Base-by-base conservation (phyloP, 1,139 yeast genomes). In the Waltiozyma sp. region DNA sequence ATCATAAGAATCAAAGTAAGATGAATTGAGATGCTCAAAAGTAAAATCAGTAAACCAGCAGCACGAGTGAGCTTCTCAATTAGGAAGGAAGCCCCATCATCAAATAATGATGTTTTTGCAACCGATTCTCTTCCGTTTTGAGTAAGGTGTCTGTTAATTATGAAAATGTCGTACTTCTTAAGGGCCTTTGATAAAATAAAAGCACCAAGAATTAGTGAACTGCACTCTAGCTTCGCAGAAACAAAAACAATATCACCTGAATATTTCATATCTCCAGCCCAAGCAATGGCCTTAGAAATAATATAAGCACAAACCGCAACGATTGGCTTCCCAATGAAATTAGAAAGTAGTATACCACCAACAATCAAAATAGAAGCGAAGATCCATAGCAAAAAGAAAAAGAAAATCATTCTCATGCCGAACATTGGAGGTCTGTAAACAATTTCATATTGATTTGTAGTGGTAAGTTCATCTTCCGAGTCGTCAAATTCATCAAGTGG, bases 391-490 rank as follows among this genome's bases (percentile, higher is more conserved):
- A 74, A 63, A 1, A 68, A 58, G 39, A 88, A 66, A 40, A 91
- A 63, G 0, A 61, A 63, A 37, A 73, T 66, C 40, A 88, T 70
- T 43, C 96, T 70, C 14, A 59, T 40, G 43, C 77, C 71, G 60
- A 91, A 86, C 45, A 71, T 54, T 2, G 95, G 95, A 3, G 98
- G 98, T 43, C 88, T 70, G 62, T 89, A 91, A 2, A 89, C 96
- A 28, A 89, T 74, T 1, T 76, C 69, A 58, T 89, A 86, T 1
- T 75, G 69, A 46, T 77, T 76, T 39, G 78, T 76, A 42, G 67
- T 66, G 40, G 68, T 59, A 19, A 56, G 54, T 45, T 72, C 77
- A 38, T 65, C 70, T 37, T 72, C 77, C 42, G 77, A 76, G 38
- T 75, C 80, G 43, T 75, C 79, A 43, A 73, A 73, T 38, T 73